Conservation (phyloP, 148 eudicot species). For the Rhododendron williamsianum region DNA sequence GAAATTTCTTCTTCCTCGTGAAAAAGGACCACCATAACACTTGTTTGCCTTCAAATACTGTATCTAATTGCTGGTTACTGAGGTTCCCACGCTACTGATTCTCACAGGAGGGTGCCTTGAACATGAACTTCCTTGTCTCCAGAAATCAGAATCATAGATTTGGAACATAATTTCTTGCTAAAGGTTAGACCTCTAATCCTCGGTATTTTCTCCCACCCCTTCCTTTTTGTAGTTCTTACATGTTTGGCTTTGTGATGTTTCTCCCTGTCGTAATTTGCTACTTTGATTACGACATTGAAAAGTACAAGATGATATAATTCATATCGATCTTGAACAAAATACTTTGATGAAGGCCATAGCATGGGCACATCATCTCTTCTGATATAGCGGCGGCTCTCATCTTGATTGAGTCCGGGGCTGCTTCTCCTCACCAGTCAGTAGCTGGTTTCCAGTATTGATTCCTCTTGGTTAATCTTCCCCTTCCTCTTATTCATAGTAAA, state of each 20-base stretch:
- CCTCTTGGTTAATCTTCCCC: background rate
- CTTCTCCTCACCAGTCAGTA: background rate
- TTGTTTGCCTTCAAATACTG: background rate
- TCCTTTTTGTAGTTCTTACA: background rate
- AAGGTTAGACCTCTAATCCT: constrained; percentile 22
- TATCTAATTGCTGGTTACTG: background rate
- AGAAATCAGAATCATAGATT: constrained; percentile 25
- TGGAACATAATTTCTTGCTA: constrained; percentile 25
- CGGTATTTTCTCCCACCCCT: background rate
- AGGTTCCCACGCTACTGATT: background rate
- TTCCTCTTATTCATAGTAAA: background rate
- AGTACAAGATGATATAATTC: background rate
- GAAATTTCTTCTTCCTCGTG: background rate
- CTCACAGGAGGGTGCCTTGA: constrained; percentile 13
- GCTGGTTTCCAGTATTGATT: background rate
- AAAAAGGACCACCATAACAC: background rate
- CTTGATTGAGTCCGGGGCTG: background rate
- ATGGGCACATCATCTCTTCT: background rate
- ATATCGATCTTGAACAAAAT: background rate
- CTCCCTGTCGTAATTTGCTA: background rate
- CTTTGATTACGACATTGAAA: background rate
- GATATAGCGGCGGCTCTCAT: background rate
- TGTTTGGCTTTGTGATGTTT: background rate
- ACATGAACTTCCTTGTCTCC: background rate
- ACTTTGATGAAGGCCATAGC: background rate